Conservation (phyloP, 1,284 basidiomycete species). For the Erythrobasidium hasegawianum region DNA sequence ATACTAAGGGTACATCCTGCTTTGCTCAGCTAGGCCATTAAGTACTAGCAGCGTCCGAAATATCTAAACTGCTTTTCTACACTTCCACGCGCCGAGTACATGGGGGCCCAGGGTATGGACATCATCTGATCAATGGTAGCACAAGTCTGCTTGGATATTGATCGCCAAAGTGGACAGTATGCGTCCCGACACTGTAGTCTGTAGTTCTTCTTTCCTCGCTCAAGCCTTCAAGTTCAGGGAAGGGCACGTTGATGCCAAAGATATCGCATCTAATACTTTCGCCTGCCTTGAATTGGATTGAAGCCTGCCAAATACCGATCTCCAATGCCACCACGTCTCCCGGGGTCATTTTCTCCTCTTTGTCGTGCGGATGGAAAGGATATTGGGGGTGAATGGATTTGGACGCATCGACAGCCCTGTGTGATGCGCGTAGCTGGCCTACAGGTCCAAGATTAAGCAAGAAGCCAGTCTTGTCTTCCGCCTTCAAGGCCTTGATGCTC, state of each 20-base stretch:
- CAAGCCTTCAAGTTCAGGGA: conserved; percentile 33
- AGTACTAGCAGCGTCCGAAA: too few species aligned
- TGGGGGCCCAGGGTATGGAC: too few species aligned
- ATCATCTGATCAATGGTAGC: neutral
- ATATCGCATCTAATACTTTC: conserved; percentile 41
- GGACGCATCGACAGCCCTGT: conserved; percentile 37
- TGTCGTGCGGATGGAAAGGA: conserved; percentile 22
- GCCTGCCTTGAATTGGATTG: conserved; percentile 42
- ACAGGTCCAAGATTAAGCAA: conserved; percentile 2
- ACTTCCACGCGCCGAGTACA: too few species aligned
- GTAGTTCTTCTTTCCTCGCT: neutral
- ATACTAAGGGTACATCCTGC: too few species aligned
- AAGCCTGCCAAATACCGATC: conserved; percentile 45
- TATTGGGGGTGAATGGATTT: conserved; percentile 38
- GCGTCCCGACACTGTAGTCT: conserved; percentile 1
- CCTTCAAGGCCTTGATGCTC: neutral
- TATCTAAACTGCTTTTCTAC: too few species aligned
- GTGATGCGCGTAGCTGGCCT: conserved; percentile 44
- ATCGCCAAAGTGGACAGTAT: conserved; percentile 1
- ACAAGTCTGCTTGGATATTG: neutral
- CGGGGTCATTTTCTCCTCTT: conserved; percentile 28
- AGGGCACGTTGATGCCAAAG: conserved; percentile 37
- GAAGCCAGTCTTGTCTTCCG: neutral
- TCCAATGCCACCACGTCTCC: conserved; percentile 43
- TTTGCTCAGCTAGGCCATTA: too few species aligned